A percentile compares a stretch with the other conserved stretches of the same genome.
Conservation (phyloP, 2,329 filamentous ascomycete species). For the Coleophoma crateriformis region DNA sequence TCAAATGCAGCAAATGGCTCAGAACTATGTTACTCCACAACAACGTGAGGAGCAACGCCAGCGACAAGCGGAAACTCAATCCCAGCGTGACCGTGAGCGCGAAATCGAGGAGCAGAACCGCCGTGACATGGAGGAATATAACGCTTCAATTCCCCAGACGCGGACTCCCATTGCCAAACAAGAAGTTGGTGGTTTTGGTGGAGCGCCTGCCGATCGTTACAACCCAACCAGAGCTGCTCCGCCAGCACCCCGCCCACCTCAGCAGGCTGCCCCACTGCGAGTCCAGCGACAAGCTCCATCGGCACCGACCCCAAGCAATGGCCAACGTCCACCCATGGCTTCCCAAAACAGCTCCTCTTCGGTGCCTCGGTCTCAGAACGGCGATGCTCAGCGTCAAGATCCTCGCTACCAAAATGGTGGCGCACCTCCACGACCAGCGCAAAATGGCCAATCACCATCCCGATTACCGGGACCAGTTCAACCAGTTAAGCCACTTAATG, state of each 20-base stretch:
- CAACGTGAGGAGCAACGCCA: conserved; percentile 48
- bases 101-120: conserved; percentile 62
- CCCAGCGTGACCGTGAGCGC: conserved; percentile 44
- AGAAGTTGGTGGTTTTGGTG: conserved; percentile 67
- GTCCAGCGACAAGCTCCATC: conserved; percentile 82
- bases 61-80: conserved; percentile 54
- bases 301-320: conserved; percentile 46
- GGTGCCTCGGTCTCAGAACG: conserved; percentile 28
- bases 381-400: conserved; percentile 19
- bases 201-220: conserved; percentile 54
- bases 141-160: conserved; percentile 79
- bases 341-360: conserved; percentile 46
- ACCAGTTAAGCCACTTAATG: conserved; percentile 71
- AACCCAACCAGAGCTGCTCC: conserved; percentile 83
- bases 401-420: conserved; percentile 34
- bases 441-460: conserved; percentile 39
- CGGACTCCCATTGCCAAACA: conserved; percentile 81
- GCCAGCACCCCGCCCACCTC: conserved; percentile 59
- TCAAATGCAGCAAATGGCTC: conserved; percentile 51
- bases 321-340: conserved; percentile 39
- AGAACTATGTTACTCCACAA: conserved; percentile 48
- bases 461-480: conserved; percentile 48
- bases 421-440: conserved; percentile 35
- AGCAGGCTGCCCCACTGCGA: conserved; percentile 46
- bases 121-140: conserved; percentile 80